These are phyloP conservation scores for Lasiodiplodia gonubiensis DNA, from an alignment of 2,329 filamentous ascomycete genomes.

Conservation along the genomic window DNA sequence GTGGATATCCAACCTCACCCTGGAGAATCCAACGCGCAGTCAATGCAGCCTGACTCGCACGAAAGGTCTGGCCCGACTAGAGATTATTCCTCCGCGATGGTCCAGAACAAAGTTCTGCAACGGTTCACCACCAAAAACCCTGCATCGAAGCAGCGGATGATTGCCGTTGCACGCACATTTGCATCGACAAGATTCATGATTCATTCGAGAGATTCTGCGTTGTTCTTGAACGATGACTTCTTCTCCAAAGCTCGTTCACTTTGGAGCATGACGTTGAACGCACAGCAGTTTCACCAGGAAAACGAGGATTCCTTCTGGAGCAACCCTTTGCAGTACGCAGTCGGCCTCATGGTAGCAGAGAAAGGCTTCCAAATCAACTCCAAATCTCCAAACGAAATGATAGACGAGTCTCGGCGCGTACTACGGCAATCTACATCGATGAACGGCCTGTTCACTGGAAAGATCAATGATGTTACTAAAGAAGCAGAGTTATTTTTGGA, in stretches of 20 bases:
- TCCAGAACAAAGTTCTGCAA: background rate
- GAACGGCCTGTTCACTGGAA: background rate
- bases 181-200: slow-evolving; percentile 26
- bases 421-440: background rate
- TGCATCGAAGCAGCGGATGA: slow-evolving; percentile 15
- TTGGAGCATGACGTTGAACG: background rate
- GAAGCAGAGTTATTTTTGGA: background rate
- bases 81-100: background rate
- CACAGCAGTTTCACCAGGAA: slow-evolving; percentile 2
- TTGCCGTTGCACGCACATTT: slow-evolving; percentile 15
- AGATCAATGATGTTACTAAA: background rate
- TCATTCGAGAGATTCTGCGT: slow-evolving; percentile 26
- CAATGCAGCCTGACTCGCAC: no score
- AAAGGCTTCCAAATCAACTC: background rate
- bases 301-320: slow-evolving; percentile 10
- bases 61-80: background rate
- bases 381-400: background rate
- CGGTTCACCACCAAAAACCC: slow-evolving; percentile 5
- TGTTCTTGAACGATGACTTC: slow-evolving; percentile 7
- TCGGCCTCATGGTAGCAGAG: background rate
- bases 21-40: no score
- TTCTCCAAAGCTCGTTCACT: background rate
- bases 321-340: slow-evolving; percentile 17
- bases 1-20: no score
- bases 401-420: background rate